Conservation (phyloP, 1,284 basidiomycete genomes). For the Trametes sp. region DNA sequence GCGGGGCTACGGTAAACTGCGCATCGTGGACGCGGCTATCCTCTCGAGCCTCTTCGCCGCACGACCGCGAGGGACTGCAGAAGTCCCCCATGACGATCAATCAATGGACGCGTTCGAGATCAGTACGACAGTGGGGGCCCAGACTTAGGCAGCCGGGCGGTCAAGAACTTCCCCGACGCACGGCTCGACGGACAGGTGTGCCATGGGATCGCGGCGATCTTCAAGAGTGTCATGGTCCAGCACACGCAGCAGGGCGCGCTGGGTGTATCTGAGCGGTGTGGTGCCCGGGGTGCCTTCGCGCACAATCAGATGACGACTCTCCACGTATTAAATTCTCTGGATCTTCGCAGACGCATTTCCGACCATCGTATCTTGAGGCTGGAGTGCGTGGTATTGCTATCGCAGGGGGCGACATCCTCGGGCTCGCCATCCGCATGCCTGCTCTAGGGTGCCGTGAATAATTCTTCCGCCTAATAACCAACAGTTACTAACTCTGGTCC, state of each 20-base stretch:
- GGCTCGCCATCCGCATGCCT: constrained; percentile 49
- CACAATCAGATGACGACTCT: constrained; percentile 49
- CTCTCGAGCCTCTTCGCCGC: not conserved
- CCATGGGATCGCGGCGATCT: constrained; percentile 50
- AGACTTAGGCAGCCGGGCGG: constrained; percentile 34
- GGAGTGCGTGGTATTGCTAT: constrained; percentile 50
- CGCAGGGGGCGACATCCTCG: constrained; percentile 53
- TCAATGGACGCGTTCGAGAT: no score
- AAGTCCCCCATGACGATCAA: no score
- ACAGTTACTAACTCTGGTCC: not conserved
- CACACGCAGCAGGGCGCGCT: constrained; percentile 42
- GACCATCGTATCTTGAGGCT: constrained; percentile 33
- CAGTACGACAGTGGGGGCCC: no score
- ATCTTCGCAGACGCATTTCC: not conserved
- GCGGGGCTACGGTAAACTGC: not conserved
- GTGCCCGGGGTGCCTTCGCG: constrained; percentile 56
- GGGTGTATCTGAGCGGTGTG: constrained; percentile 53
- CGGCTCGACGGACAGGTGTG: constrained; percentile 42
- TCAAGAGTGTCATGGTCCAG: constrained; percentile 49
- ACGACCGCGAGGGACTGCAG: no score
- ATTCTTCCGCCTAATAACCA: no score
- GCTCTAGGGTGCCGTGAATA: no score
- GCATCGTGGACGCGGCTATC: not conserved
- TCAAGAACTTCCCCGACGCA: constrained; percentile 42
- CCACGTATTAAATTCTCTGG: constrained; percentile 39